A percentile compares a stretch with the other conserved stretches of the same genome.
Evolutionary conservation across 176 grass and related monocot genomes (phyloP).

Genomic region (Phoenix roebelenii): DNA sequence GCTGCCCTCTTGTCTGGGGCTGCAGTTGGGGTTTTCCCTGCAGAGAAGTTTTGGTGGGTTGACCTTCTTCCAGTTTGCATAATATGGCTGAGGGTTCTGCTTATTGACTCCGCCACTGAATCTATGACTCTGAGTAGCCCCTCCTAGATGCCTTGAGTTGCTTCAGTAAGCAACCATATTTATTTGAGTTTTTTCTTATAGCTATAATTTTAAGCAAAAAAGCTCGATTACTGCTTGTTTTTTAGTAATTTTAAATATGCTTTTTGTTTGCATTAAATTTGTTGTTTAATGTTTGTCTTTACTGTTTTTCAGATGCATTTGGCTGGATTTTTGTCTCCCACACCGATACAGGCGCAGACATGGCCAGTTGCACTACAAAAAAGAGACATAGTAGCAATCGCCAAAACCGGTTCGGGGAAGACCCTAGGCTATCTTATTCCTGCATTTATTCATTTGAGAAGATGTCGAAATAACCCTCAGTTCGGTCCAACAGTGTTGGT

Average conservation of each 20-base stretch:
- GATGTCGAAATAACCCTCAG: slow-evolving; percentile 63
- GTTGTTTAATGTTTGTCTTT: slow-evolving; percentile 2
- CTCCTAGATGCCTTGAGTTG: slow-evolving; percentile 55
- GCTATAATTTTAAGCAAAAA: too few species aligned
- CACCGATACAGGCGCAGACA: background rate
- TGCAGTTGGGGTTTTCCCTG: slow-evolving; percentile 51
- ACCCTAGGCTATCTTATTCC: slow-evolving; percentile 82
- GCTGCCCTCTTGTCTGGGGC: slow-evolving; percentile 33
- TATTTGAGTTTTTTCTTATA: slow-evolving; percentile 47
- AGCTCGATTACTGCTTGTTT: too few species aligned
- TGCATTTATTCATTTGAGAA: slow-evolving; percentile 92
- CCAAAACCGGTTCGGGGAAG: background rate
- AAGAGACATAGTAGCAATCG: background rate
- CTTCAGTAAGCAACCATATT: slow-evolving; percentile 88
- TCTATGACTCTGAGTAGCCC: slow-evolving; percentile 41
- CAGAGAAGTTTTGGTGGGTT: slow-evolving; percentile 66
- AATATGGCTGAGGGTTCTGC: slow-evolving; percentile 67
- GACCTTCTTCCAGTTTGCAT: slow-evolving; percentile 55
- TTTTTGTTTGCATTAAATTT: too few species aligned
- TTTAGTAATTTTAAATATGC: too few species aligned
- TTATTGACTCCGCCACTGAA: slow-evolving; percentile 77
- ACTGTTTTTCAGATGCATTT: slow-evolving; percentile 51
- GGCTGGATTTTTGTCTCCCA: slow-evolving; percentile 62
- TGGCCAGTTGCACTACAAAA: background rate
- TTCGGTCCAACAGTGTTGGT: slow-evolving; percentile 85